Evolutionary conservation across 2,329 filamentous ascomycete species (phyloP).

Genomic region (Torrubiella hemipterigena): DNA sequence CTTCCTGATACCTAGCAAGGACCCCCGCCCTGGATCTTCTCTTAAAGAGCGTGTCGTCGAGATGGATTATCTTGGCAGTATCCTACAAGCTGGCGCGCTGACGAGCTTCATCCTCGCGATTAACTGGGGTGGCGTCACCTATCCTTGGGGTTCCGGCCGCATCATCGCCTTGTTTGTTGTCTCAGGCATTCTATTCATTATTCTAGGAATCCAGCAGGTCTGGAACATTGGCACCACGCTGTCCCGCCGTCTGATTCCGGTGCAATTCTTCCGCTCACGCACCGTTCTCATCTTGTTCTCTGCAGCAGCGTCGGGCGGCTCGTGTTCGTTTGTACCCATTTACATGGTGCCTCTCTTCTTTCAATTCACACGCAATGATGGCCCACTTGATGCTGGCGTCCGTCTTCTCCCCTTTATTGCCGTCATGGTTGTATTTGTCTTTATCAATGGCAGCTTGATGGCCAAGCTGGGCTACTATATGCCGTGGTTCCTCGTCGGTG

Average conservation of each 20-base stretch:
- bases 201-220: constrained; percentile 22
- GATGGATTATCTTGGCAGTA: constrained; percentile 28
- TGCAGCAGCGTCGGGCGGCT: constrained; percentile 13
- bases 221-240: constrained; percentile 23
- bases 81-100: constrained; percentile 26
- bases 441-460: constrained; percentile 22
- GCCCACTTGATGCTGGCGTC: constrained; percentile 21
- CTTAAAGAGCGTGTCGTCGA: constrained; percentile 15
- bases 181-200: constrained; percentile 19
- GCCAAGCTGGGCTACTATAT: constrained; percentile 22
- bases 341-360: constrained; percentile 41
- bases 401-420: constrained; percentile 26
- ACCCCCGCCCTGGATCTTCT: constrained; percentile 8
- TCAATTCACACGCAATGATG: constrained; percentile 30
- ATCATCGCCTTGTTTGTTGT: constrained; percentile 32
- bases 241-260: constrained; percentile 17
- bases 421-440: constrained; percentile 18
- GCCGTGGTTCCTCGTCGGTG: constrained; percentile 25
- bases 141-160: constrained; percentile 26
- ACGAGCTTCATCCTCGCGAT: constrained; percentile 30
- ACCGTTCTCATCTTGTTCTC: constrained; percentile 1
- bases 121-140: constrained; percentile 33
- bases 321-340: constrained; percentile 13
- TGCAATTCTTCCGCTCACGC: constrained; percentile 7
- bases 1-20: constrained; percentile 12